Evolutionary conservation across 805 yeast species (phyloP).

Genomic region (Lipomyces yamanashiensis): DNA sequence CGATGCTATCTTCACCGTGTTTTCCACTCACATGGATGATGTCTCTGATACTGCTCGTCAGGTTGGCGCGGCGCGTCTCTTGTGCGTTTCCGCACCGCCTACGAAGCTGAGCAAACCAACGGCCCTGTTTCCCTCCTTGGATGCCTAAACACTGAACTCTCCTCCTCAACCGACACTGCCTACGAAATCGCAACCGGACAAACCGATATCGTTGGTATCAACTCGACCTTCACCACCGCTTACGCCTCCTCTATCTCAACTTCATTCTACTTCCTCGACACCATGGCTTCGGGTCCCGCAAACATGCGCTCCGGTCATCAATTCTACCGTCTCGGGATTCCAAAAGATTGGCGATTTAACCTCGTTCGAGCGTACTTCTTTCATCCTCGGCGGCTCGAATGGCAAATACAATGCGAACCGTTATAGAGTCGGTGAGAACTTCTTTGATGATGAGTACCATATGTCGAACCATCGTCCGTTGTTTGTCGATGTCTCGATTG

Average conservation of each 20-base stretch:
- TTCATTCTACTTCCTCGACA: conserved; percentile 14
- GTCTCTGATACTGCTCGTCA: conserved; percentile 13
- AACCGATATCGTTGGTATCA: conserved; percentile 3
- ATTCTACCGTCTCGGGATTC: conserved; percentile 16
- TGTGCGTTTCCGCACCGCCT: conserved; percentile 16
- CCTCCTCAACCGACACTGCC: conserved; percentile 8
- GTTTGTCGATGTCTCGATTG: conserved; percentile 12
- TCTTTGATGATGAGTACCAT: conserved; percentile 15
- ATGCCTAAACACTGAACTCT: conserved; percentile 20
- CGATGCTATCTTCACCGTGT: background rate
- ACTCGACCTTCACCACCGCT: conserved; percentile 1
- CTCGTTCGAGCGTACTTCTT: conserved; percentile 10
- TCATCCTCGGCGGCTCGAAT: conserved; percentile 11
- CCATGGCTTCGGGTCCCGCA: background rate
- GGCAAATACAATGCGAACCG: conserved; percentile 1
- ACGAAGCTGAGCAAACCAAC: conserved; percentile 7
- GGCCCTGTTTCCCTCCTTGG: conserved; percentile 21
- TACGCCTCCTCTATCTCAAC: conserved; percentile 6
- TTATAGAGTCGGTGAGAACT: conserved; percentile 14
- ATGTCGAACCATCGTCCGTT: conserved; percentile 16
- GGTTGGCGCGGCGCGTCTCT: conserved; percentile 19
- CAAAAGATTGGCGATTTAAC: background rate
- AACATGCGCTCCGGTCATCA: conserved; percentile 13
- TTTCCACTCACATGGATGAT: conserved; percentile 23
- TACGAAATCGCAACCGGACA: conserved; percentile 17